Percentiles rank a stretch among this genome's conserved stretches.
Conservation (phyloP, 2,329 filamentous ascomycete genomes). For the Arthrinium puccinioides region DNA sequence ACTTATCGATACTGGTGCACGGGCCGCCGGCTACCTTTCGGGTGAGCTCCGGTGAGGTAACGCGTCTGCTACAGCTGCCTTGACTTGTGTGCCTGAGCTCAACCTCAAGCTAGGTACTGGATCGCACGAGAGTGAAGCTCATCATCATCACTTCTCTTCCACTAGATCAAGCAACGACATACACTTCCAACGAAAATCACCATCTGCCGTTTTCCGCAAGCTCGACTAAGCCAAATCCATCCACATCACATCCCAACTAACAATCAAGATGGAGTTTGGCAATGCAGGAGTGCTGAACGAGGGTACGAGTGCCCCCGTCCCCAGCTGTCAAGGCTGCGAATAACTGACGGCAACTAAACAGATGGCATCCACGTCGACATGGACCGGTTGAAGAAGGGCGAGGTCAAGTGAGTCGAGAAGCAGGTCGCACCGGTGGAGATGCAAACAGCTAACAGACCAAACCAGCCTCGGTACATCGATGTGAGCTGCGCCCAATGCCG, state of each 20-base stretch:
- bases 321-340: too few relatives aligned
- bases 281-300: slow-evolving; percentile 56
- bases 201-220: not conserved
- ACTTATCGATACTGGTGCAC: not conserved
- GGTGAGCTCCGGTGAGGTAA: slow-evolving; percentile 1
- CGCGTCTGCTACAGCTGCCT: slow-evolving; percentile 2
- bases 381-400: slow-evolving; percentile 96
- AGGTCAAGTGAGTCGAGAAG: slow-evolving; percentile 76
- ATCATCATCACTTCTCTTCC: not conserved
- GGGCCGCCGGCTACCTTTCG: not conserved
- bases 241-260: not conserved
- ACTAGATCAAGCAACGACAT: slow-evolving; percentile 1
- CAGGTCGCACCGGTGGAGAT: slow-evolving; percentile 1
- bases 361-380: slow-evolving; percentile 99
- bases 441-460: slow-evolving; percentile 23
- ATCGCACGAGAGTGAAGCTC: too few relatives aligned
- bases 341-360: slow-evolving; percentile 35
- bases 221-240: too few relatives aligned
- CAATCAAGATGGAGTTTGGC: slow-evolving; percentile 52
- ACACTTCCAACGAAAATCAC: not conserved
- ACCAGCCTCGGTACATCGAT: slow-evolving; percentile 93
- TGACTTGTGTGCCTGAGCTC: slow-evolving; percentile 1
- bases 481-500: slow-evolving; percentile 37
- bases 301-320: too few relatives aligned
- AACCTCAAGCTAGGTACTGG: slow-evolving; percentile 3